phyloP scores from a whole-genome alignment of 306 rosid genomes.

The Dalbergia cultrata region DNA sequence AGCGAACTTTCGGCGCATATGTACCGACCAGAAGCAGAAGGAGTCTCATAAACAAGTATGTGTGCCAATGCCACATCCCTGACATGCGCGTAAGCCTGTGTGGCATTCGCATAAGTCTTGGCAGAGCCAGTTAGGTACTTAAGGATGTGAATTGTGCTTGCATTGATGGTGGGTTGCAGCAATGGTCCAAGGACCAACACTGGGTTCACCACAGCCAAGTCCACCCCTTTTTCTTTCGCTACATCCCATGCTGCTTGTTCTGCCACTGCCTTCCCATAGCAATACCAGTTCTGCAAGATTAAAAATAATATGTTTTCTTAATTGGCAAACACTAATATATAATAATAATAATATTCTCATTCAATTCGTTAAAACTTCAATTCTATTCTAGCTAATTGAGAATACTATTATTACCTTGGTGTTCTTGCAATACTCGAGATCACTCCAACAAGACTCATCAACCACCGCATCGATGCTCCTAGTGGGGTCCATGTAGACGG shows the following conservation, averaged over 20 bases:
- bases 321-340: not conserved
- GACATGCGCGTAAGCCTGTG: slow-evolving; percentile 87
- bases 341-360: not conserved
- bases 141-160: slow-evolving; percentile 84
- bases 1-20: slow-evolving; percentile 78
- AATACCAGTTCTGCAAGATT: slow-evolving; percentile 82
- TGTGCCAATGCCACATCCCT: slow-evolving; percentile 93
- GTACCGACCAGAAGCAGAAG: slow-evolving; percentile 88
- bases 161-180: slow-evolving; percentile 79
- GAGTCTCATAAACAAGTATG: slow-evolving; percentile 71
- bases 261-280: slow-evolving; percentile 93
- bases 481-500: slow-evolving; percentile 87
- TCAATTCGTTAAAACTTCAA: not conserved
- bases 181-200: slow-evolving; percentile 89
- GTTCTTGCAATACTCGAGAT: slow-evolving; percentile 87
- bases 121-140: slow-evolving; percentile 93
- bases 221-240: slow-evolving; percentile 76
- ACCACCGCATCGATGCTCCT: slow-evolving; percentile 75
- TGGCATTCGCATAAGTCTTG: slow-evolving; percentile 87
- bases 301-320: too few species aligned
- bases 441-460: slow-evolving; percentile 95
- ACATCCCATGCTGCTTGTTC: slow-evolving; percentile 87
- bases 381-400: not conserved
- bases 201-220: slow-evolving; percentile 87
- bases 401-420: slow-evolving; percentile 63